Evolutionary conservation across 78 protist species (phyloP).

Genomic region (Emiliania huxleyi): DNA sequence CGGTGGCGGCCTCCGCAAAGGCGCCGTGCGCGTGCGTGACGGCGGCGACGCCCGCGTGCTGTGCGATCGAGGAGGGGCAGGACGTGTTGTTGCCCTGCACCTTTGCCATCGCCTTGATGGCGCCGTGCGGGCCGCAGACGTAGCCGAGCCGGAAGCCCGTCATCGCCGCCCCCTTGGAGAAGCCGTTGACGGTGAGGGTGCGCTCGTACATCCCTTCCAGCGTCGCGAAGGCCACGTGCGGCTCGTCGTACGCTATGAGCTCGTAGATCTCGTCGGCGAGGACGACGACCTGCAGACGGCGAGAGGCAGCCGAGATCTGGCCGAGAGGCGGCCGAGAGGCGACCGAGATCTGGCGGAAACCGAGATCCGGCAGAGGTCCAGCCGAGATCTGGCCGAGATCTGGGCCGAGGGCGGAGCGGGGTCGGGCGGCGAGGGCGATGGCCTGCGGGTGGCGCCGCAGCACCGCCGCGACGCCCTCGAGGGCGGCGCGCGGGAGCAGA

Average conservation of each 20-base stretch:
- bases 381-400: too few species aligned
- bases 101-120: not conserved
- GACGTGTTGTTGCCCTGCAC: constrained; percentile 18
- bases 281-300: not conserved
- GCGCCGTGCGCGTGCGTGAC: not conserved
- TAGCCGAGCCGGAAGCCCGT: constrained; percentile 17
- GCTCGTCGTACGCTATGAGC: not conserved
- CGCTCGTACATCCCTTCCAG: constrained; percentile 18
- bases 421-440: too few species aligned
- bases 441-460: not conserved
- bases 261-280: constrained; percentile 34
- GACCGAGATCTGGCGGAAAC: too few species aligned
- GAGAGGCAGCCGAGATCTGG: too few species aligned
- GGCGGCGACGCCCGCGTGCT: constrained; percentile 29
- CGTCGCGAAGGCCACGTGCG: not conserved
- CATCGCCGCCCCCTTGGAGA: constrained; percentile 23
- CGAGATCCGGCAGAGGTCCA: too few species aligned
- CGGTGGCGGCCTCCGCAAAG: not conserved
- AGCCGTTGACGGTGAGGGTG: constrained; percentile 25
- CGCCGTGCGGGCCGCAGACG: not conserved
- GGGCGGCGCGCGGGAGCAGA: not conserved
- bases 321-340: too few species aligned
- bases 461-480: not conserved
- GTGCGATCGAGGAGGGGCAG: constrained; percentile 13
- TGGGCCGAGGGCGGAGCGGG: too few species aligned